Base-by-base conservation (phyloP, 306 rosid genomes). In the Oemleria cerasiformis region DNA sequence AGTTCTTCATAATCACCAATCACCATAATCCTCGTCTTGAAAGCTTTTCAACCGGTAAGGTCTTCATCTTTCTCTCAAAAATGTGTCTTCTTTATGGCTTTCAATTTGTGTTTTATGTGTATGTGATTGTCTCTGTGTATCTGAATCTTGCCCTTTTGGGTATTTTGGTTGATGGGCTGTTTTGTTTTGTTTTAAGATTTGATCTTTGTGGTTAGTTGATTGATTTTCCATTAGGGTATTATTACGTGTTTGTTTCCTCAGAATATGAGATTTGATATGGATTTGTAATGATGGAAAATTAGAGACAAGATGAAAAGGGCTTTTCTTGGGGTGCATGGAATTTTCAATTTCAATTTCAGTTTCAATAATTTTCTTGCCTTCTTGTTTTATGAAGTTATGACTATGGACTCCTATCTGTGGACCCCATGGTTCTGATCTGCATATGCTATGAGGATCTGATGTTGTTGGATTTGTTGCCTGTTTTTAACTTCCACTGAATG, bases 41-140 rank as follows among this genome's bases (percentile, higher is more conserved):
- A 47, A 16, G 40, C 58, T 50, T 75, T 36, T 1, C 42, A 30
- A 66, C 83, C 59, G 83, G 86, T 82, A 78, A 41, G 25, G 12
- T 2, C 14, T 11, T 54, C 47, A 56, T 67, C 82, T 67, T 17
- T 66, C 59, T 68, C 71, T 10, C 40, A n/a, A 19, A 19, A 23
- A 63, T 55, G 66, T 39, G 3, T 56, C n/a, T 41, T 42, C 49
- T 54, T 65, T 50, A 51, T 63, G 13, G 67, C 16, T 21, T 53
- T 65, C n/a, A 19, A 5, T 70, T 19, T 41, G 49, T 49, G 12
- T 30, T 14, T 65, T 40, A 11, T 36, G 30, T 54, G 73, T 34
- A 50, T 12, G 13, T 2, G 36, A 30, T 30, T 30, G 36, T 30
- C 36, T 30, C 36, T 30, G 36, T 48, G 30, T 47, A 12, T 65